These are phyloP conservation scores for Arachnomyces sp. DNA, from an alignment of 2,329 filamentous ascomycete genomes.

Conservation along the genomic window DNA sequence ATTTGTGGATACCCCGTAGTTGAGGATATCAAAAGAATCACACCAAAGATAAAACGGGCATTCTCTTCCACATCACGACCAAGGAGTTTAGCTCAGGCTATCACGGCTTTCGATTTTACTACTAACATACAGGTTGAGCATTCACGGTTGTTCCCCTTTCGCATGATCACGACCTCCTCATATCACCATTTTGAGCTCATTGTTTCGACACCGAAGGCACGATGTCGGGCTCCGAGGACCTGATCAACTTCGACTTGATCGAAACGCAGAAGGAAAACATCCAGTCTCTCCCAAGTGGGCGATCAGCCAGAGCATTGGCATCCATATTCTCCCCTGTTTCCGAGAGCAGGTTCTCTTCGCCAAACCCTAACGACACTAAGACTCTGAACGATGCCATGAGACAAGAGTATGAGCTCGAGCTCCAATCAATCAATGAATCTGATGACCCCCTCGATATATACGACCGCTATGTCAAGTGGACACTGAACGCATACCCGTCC, in stretches of 20 bases:
- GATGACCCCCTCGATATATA: constrained; percentile 94
- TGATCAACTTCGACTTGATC: constrained; percentile 73
- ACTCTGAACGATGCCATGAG: constrained; percentile 72
- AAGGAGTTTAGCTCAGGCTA: not conserved
- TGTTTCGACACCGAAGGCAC: constrained; percentile 34
- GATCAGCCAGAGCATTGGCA: constrained; percentile 82
- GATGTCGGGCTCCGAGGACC: constrained; percentile 36
- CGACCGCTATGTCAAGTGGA: constrained; percentile 96
- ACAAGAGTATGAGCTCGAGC: constrained; percentile 76
- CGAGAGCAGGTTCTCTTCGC: constrained; percentile 44
- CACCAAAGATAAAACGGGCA: too few relatives aligned
- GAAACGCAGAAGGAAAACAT: constrained; percentile 98
- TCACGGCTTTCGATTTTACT: not conserved
- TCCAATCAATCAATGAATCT: constrained; percentile 69
- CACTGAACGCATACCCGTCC: constrained; percentile 85
- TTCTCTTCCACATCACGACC: too few relatives aligned
- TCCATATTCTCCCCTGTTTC: constrained; percentile 58
- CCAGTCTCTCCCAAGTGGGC: constrained; percentile 76
- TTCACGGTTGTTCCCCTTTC: constrained; percentile 1
- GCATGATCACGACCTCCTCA: constrained; percentile 46
- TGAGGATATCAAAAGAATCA: too few relatives aligned
- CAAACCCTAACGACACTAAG: constrained; percentile 63
- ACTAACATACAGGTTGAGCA: not conserved
- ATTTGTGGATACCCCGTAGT: too few relatives aligned
- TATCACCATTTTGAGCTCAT: constrained; percentile 47